Evolutionary conservation across 179 eudicot genomes (phyloP), one percentile per base, ranked within the genome.

Genomic region (Sideroxylon spinosum): DNA sequence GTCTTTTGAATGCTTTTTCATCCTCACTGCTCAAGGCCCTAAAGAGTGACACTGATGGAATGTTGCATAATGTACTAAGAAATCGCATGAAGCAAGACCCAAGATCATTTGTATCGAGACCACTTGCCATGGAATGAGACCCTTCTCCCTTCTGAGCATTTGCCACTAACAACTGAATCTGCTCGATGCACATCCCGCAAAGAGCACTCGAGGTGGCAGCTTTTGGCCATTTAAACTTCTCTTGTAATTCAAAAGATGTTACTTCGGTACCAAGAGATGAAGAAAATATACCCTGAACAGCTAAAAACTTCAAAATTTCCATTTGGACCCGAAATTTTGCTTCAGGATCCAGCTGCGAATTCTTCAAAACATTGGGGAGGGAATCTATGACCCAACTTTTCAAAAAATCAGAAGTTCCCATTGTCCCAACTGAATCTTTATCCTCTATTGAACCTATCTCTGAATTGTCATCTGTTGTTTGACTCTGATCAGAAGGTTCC

Each of bases 161-260:
- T 76, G 93, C 85, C 63, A 95, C 89, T 80, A 95, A 83, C 57
- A 85, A 71, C 74, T 95, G 97, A n/a, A 95, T 89, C 83, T 95
- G 98, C 79, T 91, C 99, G 76, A 95, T 85, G 77, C 99, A 93
- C 88, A 90, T 86, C 83, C 85, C 82, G 70, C 89, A 85, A 78
- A 93, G 93, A 78, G 97, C 87, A 88, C 84, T 89, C 19, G 99
- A 93, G 72, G 85, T 91, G 48, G 97, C 86, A 0, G 88, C 86
- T 84, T 89, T 95, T n/a, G 99, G 99, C 99, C 99, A 95, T 76
- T 88, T 84, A 77, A 95, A 90, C 80, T 88, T 93, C 84, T 95
- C 99, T 78, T 89, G 86, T 69, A 95, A 78, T 78, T 95, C 98
- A 83, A 95, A 95, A 76, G 99, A 95, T 73, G 98, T 95, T 65